Evolutionary conservation across 768 basidiomycete species (phyloP), one percentile per base, ranked within the genome.

Genomic region (Thelephora ganbajun): DNA sequence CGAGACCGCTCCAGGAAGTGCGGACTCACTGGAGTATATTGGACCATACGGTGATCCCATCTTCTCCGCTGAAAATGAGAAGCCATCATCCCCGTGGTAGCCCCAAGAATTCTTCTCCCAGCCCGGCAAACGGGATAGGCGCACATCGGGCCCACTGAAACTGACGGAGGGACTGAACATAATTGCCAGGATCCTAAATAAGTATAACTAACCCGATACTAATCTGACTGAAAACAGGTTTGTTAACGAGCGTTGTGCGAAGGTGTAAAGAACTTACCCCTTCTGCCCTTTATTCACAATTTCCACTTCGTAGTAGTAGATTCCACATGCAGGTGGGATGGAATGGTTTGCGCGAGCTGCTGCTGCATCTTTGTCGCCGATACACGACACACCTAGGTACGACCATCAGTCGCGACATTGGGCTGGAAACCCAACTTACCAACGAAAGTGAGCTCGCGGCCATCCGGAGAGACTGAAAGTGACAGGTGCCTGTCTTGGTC

Each of bases 271-370:
- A 50, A 64, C 77, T 59, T 55, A 83, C 90, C 87, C 90, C 61
- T 83, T 86, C 37, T 74, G 69, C 11, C 85, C 83, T 57, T 86
- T 86, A 59, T 83, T 79, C 5, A 83, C 60, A 42, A 98, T 77
- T 56, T 85, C 78, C 5, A 91, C 79, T 67, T 99, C 94, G 59
- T 83, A 99, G 62, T 98, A 99, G 59, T 89, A 94, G 47, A 98
- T 79, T 19, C 93, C 96, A 55, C 86, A 86, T 11, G 83, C 80
- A 0, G 81, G 70, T 1, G 93, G 93, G 43, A 94, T 83, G 1
- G 83, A 76, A 53, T 77, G 67, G 39, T 74, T 75, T 0, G 93
- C 80, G 45, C 90, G 76, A 3, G 86, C 84, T 36, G 91, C 73
- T 11, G 88, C 87, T 0, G 90, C 89, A 48, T 94, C 91, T 50